These are phyloP conservation scores for Neckera pumila DNA, from an alignment of 225 moss, liverwort and hornwort genomes.

Conservation along the genomic window DNA sequence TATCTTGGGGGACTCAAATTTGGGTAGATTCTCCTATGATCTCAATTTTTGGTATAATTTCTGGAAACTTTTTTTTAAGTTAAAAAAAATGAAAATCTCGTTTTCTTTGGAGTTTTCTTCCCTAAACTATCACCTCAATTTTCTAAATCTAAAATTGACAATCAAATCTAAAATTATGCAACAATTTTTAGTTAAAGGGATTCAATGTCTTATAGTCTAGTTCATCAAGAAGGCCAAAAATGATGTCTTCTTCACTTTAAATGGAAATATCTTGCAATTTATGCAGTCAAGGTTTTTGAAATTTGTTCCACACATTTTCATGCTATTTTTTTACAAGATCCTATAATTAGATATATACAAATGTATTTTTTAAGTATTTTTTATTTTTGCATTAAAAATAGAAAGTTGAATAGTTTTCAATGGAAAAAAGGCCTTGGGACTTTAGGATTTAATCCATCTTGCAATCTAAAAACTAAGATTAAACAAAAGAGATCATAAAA, in stretches of 20 bases:
- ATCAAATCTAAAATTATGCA: neutral
- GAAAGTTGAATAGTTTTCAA: neutral
- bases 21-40: neutral
- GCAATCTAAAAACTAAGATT: neutral
- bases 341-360: neutral
- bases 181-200: neutral
- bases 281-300: fast-evolving
- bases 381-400: neutral
- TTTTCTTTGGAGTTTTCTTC: neutral
- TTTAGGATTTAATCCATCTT: too few species aligned
- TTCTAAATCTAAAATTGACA: fast-evolving
- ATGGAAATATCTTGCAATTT: neutral
- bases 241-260: neutral
- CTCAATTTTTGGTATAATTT: neutral
- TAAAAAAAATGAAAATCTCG: neutral
- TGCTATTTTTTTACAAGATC: neutral
- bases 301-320: neutral
- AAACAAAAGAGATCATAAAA: neutral
- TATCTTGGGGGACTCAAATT: fast-evolving
- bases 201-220: neutral
- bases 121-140: neutral
- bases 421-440: neutral
- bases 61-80: neutral
- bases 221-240: neutral
- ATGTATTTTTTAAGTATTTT: too few species aligned